Percentiles rank a stretch among this genome's conserved stretches.
Evolutionary conservation across 164 flowering plant genomes (phyloP).

Genomic region (Liquidambar formosana): DNA sequence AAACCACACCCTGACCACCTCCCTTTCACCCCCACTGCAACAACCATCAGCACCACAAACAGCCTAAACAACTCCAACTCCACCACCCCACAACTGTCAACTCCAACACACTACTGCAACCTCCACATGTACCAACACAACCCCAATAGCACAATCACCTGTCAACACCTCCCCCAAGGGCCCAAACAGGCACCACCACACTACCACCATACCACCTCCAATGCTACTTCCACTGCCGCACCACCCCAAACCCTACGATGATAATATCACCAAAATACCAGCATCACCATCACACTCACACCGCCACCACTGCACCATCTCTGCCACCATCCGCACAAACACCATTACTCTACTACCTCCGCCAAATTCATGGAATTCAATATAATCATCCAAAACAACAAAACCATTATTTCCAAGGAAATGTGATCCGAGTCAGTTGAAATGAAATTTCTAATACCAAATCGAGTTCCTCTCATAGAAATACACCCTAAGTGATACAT

Average conservation of each 20-base stretch:
- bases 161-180: not conserved
- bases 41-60: too few relatives aligned
- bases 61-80: too few relatives aligned
- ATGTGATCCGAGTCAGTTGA: not conserved
- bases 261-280: not conserved
- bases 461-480: not conserved
- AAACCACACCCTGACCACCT: too few relatives aligned
- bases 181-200: not conserved
- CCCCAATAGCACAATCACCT: not conserved
- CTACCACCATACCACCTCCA: not conserved
- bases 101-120: not conserved
- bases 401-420: not conserved
- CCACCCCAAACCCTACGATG: not conserved
- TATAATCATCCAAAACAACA: not conserved
- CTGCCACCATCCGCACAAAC: not conserved
- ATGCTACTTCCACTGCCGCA: not conserved
- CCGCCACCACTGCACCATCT: not conserved
- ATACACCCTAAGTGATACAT: not conserved
- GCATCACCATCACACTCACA: not conserved
- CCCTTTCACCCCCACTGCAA: too few relatives aligned
- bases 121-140: not conserved
- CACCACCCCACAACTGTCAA: too few relatives aligned
- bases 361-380: not conserved
- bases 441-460: not conserved
- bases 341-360: not conserved